These are phyloP conservation scores for Candida broadrunensis DNA, from an alignment of 805 yeast species.

Conservation along the genomic window DNA sequence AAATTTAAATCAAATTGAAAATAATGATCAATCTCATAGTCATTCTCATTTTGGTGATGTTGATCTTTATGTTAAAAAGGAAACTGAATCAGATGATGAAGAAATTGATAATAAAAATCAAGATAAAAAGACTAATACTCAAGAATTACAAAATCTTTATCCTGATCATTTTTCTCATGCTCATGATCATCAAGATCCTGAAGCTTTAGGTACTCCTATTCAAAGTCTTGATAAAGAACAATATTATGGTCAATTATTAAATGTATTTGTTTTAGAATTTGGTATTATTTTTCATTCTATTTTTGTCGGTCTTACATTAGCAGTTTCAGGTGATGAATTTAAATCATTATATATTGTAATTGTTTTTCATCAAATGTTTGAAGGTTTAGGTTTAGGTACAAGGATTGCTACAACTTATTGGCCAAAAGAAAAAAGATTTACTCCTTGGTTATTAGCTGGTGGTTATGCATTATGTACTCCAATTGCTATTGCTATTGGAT, in stretches of 20 bases:
- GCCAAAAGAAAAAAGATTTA: constrained; percentile 35
- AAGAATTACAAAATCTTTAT: constrained; percentile 15
- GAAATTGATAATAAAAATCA: constrained; percentile 10
- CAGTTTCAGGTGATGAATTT: constrained; percentile 77
- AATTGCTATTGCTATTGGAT: constrained; percentile 72
- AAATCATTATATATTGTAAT: constrained; percentile 66
- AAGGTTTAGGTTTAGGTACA: constrained; percentile 82
- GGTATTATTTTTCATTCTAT: constrained; percentile 84
- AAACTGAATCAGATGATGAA: constrained; percentile 15
- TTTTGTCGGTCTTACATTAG: constrained; percentile 73
- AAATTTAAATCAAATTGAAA: constrained; percentile 31
- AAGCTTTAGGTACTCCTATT: constrained; percentile 33
- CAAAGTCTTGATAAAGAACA: constrained; percentile 36
- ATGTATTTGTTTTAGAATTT: constrained; percentile 57
- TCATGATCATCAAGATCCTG: constrained; percentile 43
- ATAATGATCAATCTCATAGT: constrained; percentile 10
- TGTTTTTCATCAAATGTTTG: constrained; percentile 77
- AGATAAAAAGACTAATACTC: constrained; percentile 4
- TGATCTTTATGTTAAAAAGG: constrained; percentile 25
- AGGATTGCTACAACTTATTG: constrained; percentile 45
- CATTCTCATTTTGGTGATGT: constrained; percentile 58
- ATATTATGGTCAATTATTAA: constrained; percentile 53
- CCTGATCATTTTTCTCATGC: constrained; percentile 47
- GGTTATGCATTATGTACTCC: constrained; percentile 64
- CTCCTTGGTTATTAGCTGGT: constrained; percentile 58